Percentiles rank a stretch among this genome's conserved stretches.
Conservation (phyloP, 768 basidiomycete genomes). For the Epithele typhae region DNA sequence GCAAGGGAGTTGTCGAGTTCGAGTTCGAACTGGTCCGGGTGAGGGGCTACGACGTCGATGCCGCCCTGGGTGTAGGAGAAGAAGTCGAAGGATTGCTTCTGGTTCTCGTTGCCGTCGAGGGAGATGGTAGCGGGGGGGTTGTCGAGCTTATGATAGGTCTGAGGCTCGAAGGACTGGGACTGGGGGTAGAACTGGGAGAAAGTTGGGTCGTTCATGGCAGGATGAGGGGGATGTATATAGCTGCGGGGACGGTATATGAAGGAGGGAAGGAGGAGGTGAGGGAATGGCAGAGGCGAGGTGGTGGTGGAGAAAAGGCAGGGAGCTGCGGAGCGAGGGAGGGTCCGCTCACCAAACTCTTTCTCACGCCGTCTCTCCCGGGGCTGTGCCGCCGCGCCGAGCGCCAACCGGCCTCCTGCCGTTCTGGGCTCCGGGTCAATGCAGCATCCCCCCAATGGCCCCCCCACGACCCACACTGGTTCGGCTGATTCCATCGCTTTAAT, state of each 20-base stretch:
- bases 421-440: conserved; percentile 10
- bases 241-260: conserved; percentile 22
- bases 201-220: conserved; percentile 17
- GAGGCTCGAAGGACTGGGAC: conserved; percentile 15
- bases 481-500: background rate
- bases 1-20: conserved; percentile 74
- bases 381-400: conserved; percentile 18
- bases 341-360: conserved; percentile 14
- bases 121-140: conserved; percentile 14
- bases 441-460: conserved; percentile 5
- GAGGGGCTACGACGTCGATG: conserved; percentile 69
- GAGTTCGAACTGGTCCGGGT: conserved; percentile 78
- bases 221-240: conserved; percentile 14
- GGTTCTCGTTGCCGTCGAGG: conserved; percentile 52
- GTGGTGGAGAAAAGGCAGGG: conserved; percentile 15
- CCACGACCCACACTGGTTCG: background rate
- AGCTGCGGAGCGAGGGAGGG: conserved; percentile 20
- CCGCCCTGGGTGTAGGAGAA: conserved; percentile 68
- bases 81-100: conserved; percentile 23
- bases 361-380: conserved; percentile 12
- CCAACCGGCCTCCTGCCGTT: conserved; percentile 12
- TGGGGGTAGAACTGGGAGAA: conserved; percentile 22
- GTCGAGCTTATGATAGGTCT: conserved; percentile 13
- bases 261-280: conserved; percentile 10
- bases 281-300: conserved; percentile 9